phyloP scores from a whole-genome alignment of 495 filamentous ascomycete species.

The Thozetella sp. region DNA sequence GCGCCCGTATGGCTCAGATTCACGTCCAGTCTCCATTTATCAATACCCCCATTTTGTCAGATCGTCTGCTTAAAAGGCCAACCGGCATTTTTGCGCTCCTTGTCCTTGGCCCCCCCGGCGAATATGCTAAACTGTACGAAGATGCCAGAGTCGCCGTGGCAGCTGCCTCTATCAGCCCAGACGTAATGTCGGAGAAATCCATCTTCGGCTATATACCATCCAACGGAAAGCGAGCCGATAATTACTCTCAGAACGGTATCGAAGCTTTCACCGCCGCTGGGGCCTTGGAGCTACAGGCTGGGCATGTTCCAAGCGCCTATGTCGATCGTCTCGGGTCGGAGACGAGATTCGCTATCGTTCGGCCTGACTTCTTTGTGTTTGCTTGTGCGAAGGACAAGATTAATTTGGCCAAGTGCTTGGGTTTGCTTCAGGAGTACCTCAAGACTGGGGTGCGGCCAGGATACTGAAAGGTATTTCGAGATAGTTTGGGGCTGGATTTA shows the following conservation, averaged over 20 bases:
- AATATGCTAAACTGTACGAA: not conserved
- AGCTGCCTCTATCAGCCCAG: constrained; percentile 1
- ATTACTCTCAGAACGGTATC: not conserved
- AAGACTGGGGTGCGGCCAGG: not conserved
- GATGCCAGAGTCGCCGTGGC: constrained; percentile 12
- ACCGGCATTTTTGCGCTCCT: not conserved
- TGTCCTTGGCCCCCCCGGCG: constrained; percentile 7
- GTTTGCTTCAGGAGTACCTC: not conserved
- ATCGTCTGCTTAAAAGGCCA: constrained; percentile 6
- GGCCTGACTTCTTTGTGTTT: constrained; percentile 20
- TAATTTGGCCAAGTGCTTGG: constrained; percentile 13
- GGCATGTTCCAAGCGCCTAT: constrained; percentile 9
- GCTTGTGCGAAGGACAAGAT: constrained; percentile 6
- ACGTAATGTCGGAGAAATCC: constrained; percentile 11
- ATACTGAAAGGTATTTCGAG: not conserved
- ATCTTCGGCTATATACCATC: constrained; percentile 3
- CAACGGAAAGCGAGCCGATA: not conserved
- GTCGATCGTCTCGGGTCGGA: constrained; percentile 5
- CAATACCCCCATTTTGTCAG: constrained; percentile 13
- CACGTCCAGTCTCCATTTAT: constrained; percentile 14
- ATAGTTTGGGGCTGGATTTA: not conserved
- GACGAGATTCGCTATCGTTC: constrained; percentile 15
- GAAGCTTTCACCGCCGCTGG: not conserved
- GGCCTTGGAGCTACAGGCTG: not conserved
- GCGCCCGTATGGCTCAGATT: constrained; percentile 23